Evolutionary conservation across 176 grass and related monocot species (phyloP).

Genomic region (Zizania latifolia): DNA sequence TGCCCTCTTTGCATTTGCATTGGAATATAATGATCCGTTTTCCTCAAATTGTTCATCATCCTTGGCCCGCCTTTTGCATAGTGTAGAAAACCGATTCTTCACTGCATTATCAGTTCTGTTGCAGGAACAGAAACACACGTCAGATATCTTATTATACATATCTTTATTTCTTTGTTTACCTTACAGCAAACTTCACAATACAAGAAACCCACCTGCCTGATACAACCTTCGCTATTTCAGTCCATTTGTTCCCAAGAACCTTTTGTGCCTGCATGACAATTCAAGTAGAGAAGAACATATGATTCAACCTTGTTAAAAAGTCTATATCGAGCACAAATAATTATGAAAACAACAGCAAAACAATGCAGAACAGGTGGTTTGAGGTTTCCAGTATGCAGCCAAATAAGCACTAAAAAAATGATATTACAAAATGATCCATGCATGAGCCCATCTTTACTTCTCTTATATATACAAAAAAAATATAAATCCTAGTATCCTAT

Average conservation of each 20-base stretch:
- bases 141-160: background rate
- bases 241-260: slow-evolving; percentile 89
- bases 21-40: slow-evolving; percentile 47
- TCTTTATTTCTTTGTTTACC: background rate
- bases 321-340: background rate
- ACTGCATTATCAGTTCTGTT: slow-evolving; percentile 93
- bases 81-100: slow-evolving; percentile 86
- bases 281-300: slow-evolving; percentile 23
- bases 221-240: slow-evolving; percentile 97
- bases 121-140: background rate
- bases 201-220: slow-evolving; percentile 71
- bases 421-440: background rate
- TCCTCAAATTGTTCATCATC: slow-evolving; percentile 59
- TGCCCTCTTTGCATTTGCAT: slow-evolving; percentile 54
- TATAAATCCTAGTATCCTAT: background rate
- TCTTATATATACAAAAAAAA: background rate
- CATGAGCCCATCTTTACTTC: background rate
- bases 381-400: background rate
- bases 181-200: background rate
- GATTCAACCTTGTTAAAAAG: background rate
- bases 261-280: slow-evolving; percentile 75
- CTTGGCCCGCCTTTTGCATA: slow-evolving; percentile 80
- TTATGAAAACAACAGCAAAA: background rate
- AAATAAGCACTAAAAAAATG: background rate
- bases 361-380: background rate